Conservation (phyloP, 176 grass and related monocot genomes). For the bread wheat (Triticum aestivum) region DNA sequence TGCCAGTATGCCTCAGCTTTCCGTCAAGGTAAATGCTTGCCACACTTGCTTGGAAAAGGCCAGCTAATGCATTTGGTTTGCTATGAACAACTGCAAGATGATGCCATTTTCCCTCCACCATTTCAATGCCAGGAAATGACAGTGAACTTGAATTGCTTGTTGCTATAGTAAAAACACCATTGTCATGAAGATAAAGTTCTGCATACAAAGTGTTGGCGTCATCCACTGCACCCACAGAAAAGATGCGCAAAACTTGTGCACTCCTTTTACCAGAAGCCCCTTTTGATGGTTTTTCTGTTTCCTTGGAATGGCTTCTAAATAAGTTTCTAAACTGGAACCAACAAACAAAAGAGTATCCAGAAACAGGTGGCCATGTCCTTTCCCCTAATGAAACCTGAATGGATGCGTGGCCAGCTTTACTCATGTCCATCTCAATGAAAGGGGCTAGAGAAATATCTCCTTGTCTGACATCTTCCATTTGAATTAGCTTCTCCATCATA, state of each 20-base stretch:
- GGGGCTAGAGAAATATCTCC: slow-evolving; percentile 82
- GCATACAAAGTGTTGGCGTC: slow-evolving; percentile 76
- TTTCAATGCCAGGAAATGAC: slow-evolving; percentile 79
- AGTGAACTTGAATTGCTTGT: slow-evolving; percentile 90
- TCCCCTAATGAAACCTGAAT: slow-evolving; percentile 99
- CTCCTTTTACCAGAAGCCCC: slow-evolving; percentile 54
- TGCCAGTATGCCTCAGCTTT: slow-evolving; percentile 94
- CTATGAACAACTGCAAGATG: slow-evolving; percentile 98
- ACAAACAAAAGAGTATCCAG: slow-evolving; percentile 96
- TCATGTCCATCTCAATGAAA: slow-evolving; percentile 99
- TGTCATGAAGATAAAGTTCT: slow-evolving; percentile 91
- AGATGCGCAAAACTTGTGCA: slow-evolving; percentile 78
- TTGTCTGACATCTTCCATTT: slow-evolving; percentile 81
- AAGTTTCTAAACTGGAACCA: slow-evolving; percentile 97
- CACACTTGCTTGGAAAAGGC: slow-evolving; percentile 94
- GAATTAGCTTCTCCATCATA: slow-evolving; percentile 96
- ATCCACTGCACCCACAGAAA: slow-evolving; percentile 89
- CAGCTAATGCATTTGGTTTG: slow-evolving; percentile 97
- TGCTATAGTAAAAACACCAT: slow-evolving; percentile 86
- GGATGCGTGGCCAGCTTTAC: slow-evolving; percentile 89
- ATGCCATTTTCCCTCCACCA: slow-evolving; percentile 97
- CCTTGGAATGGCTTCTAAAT: slow-evolving; percentile 72
- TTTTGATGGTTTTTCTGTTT: slow-evolving; percentile 67
- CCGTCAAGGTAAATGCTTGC: slow-evolving; percentile 95
- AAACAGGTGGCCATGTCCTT: slow-evolving; percentile 98